Evolutionary conservation across 2,329 filamentous ascomycete species (phyloP).

Genomic region (Xylaria sp.): DNA sequence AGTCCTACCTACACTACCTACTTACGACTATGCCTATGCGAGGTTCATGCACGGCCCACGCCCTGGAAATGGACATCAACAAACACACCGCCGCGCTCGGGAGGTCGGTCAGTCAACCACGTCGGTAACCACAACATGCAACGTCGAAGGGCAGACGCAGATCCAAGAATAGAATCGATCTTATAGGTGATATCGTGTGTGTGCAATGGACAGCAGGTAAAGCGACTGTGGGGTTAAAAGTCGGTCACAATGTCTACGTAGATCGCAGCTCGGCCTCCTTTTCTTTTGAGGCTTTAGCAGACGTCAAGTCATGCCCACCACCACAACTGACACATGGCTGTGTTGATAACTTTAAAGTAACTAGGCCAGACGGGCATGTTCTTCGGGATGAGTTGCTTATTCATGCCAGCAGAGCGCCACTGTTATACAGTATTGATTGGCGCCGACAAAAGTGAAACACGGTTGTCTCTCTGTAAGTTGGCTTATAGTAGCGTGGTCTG

Average conservation of each 20-base stretch:
- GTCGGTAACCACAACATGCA: slow-evolving; percentile 6
- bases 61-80: slow-evolving; percentile 16
- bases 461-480: not conserved
- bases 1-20: not conserved
- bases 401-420: no score
- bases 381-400: not conserved
- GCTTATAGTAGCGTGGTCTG: not conserved
- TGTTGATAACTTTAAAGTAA: not conserved
- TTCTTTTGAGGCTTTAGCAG: no score
- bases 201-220: no score
- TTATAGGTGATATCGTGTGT: no score
- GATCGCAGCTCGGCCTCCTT: no score
- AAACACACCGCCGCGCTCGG: slow-evolving; percentile 22
- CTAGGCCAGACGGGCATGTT: not conserved
- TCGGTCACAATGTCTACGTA: no score
- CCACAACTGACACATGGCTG: no score
- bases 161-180: not conserved
- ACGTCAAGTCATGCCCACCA: no score
- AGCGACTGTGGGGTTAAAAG: no score
- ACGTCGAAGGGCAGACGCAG: slow-evolving; percentile 5
- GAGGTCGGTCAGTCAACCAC: slow-evolving; percentile 16
- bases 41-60: slow-evolving; percentile 18
- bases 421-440: not conserved
- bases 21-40: slow-evolving; percentile 1
- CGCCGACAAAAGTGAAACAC: not conserved